Evolutionary conservation across 768 basidiomycete genomes (phyloP), one percentile per base, ranked within the genome.

Genomic region (Rhizopogon vinicolor): DNA sequence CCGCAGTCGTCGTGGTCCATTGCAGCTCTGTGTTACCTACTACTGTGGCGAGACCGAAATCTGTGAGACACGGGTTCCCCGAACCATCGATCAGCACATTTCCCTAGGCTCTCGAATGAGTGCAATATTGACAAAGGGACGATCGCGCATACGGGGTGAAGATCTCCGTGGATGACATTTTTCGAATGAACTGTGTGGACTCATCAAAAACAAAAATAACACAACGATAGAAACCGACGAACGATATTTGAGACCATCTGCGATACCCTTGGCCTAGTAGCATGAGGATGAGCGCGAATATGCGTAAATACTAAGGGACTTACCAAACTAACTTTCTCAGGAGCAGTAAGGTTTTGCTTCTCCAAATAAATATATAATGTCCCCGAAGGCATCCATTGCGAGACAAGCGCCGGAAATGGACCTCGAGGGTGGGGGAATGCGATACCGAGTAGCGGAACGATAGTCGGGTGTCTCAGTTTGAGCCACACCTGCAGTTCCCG

Each of bases 21-120:
- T 60, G 61, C 16, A 63, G 44, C 18, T 66, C 60, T 44, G 68
- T 62, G 3, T 75, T 71, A 13, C 63, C 64, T 16, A 72, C 63
- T 37, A 77, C 68, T 31, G 59, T 73, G 14, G 75, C 76, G 6
- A 78, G 61, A 1, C 78, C 78, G 39, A 80, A 80, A 51, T 79
- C 78, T 29, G 72, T 69, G 6, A 80, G 59, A 12, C 70, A 67
- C 0, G 72, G 76, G 19, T 67, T 70, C n/a, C 70, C 57, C 10
- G 51, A 19, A 7, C 22, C 25, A 3, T 59, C 57, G 0, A 65
- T n/a, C 6, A 65, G 49, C 0, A 65, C 52, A 2, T 66, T 63
- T 1, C 42, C 64, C 63, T 66, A 18, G 8, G 2, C 22, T 18
- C 12, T 5, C 4, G 5, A 44, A 16, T 12, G 5, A 29, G 9